Evolutionary conservation across 2,329 filamentous ascomycete species (phyloP).

Genomic region (Cordyceps tenuipes): DNA sequence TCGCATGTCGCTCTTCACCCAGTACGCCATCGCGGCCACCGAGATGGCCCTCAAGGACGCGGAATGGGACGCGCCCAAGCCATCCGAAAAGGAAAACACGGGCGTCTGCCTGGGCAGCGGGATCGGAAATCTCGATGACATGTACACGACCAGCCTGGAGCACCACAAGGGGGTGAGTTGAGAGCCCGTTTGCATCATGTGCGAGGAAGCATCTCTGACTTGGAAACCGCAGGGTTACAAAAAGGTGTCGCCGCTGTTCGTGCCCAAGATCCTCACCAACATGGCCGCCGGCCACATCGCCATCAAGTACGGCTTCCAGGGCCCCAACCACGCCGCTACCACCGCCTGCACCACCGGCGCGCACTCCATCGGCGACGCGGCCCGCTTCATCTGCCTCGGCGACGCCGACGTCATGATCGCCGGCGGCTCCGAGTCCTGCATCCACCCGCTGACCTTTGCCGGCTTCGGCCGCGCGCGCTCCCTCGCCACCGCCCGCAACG

Average conservation of each 20-base stretch:
- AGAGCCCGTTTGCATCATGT: not conserved
- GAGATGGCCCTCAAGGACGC: constrained; percentile 82
- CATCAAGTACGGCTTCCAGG: constrained; percentile 82
- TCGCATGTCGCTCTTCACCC: constrained; percentile 83
- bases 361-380: constrained; percentile 88
- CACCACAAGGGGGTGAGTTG: constrained; percentile 61
- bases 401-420: constrained; percentile 94
- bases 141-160: constrained; percentile 73
- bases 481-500: constrained; percentile 72
- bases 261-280: constrained; percentile 89
- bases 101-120: constrained; percentile 92
- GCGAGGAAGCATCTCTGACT: not conserved
- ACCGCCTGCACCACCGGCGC: constrained; percentile 96
- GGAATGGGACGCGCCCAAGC: constrained; percentile 56
- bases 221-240: constrained; percentile 61
- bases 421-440: constrained; percentile 91
- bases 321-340: constrained; percentile 85
- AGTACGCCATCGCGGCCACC: constrained; percentile 82
- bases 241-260: constrained; percentile 88
- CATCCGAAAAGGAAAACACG: constrained; percentile 62
- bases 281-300: constrained; percentile 90
- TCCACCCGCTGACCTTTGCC: constrained; percentile 86
- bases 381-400: constrained; percentile 82
- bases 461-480: constrained; percentile 86
- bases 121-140: constrained; percentile 87